Evolutionary conservation across 1,284 basidiomycete species (phyloP), one percentile per base, ranked within the genome.

Genomic region (Gastroboletus turbinatus): DNA sequence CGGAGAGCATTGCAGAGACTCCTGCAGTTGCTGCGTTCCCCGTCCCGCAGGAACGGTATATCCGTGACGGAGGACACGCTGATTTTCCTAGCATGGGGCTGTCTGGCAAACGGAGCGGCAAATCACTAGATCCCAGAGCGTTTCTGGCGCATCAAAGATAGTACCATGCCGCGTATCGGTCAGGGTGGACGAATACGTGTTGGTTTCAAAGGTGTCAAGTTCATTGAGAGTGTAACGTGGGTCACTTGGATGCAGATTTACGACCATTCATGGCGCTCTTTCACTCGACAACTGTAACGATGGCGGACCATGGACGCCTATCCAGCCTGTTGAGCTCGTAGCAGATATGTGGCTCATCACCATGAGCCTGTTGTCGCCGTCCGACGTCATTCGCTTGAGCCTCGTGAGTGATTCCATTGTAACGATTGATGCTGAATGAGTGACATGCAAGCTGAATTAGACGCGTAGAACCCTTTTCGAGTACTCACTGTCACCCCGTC

Each of bases 51-150:
- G 70, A 70, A 51, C 58, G 55, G 29, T 59, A 58, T 32, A 10
- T 53, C 11, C 56, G 50, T 40, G 56, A 60, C 2, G 48, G 57
- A 21, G 59, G 46, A 38, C 56, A 43, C 2, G 14, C 53, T 1
- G 61, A 71, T 35, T 70, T 70, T 8, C 71, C 71, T 0, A 70
- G 63, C n/a, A 40, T 49, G 2, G 71, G 68, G 10, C 67, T 70
- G 17, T 51, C 71, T 40, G 61, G 67, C 5, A 50, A 52, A n/a
- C 55, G 60, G 39, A 50, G 47, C 50, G 40, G 54, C 43, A 64
- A 62, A 38, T 40, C 59, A 1, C 59, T 67, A 5, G 65, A 70
- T 42, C 62, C 64, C 8, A 70, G 56, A 50, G 52, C 55, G 2
- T 70, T 70, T 49, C 25, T 69, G 11, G 56, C 61, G 1, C 62